phyloP scores from a whole-genome alignment of 495 filamentous ascomycete genomes.

The Copromyces sp. region DNA sequence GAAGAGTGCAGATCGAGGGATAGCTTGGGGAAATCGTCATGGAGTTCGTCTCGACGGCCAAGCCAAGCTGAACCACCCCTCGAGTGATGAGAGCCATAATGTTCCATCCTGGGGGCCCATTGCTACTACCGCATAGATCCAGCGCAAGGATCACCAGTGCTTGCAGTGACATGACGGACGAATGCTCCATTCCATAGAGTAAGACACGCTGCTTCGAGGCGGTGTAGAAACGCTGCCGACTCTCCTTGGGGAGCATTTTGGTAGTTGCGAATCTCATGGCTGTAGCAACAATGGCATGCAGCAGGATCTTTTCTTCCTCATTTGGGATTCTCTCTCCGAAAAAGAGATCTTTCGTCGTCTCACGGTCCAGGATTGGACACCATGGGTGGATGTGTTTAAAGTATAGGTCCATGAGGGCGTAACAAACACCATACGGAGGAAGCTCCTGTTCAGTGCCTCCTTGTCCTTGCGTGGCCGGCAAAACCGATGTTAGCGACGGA shows the following conservation, averaged over 20 bases:
- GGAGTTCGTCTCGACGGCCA: slow-evolving; percentile 71
- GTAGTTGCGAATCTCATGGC: slow-evolving; percentile 75
- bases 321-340: slow-evolving; percentile 67
- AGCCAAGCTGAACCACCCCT: slow-evolving; percentile 72
- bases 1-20: slow-evolving; percentile 72
- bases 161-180: slow-evolving; percentile 77
- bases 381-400: slow-evolving; percentile 88
- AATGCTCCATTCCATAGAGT: slow-evolving; percentile 75
- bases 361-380: slow-evolving; percentile 80
- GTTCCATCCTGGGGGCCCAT: slow-evolving; percentile 83
- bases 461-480: slow-evolving; percentile 26
- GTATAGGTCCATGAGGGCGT: slow-evolving; percentile 72
- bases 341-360: slow-evolving; percentile 68
- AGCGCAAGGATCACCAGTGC: slow-evolving; percentile 75
- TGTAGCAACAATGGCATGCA: slow-evolving; percentile 81
- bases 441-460: slow-evolving; percentile 58
- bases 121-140: slow-evolving; percentile 68
- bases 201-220: slow-evolving; percentile 77
- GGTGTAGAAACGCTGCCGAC: slow-evolving; percentile 61
- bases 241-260: slow-evolving; percentile 55
- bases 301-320: slow-evolving; percentile 68
- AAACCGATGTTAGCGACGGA: slow-evolving; percentile 33
- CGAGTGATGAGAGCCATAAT: slow-evolving; percentile 77
- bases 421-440: slow-evolving; percentile 76
- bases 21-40: slow-evolving; percentile 62